Evolutionary conservation across 768 basidiomycete genomes (phyloP), one percentile per base, ranked within the genome.

Genomic region (Mycena sanguinolenta): DNA sequence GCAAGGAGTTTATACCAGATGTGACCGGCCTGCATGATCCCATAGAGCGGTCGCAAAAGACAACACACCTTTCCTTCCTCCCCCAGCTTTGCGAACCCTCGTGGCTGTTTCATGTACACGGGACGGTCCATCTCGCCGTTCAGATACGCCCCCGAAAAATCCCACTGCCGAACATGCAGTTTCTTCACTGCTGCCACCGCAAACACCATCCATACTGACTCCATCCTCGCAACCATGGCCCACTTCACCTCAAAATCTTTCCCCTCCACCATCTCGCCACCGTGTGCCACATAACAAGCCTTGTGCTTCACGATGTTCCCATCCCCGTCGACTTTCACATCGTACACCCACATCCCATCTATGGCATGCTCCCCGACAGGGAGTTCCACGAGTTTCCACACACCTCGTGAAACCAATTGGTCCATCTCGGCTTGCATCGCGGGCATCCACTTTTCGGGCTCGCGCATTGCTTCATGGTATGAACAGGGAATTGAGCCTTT

Each of bases 251-350:
- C 34, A n/a, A 69, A 69, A 23, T 69, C 61, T 10, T 27, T 13
- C 1, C 62, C 61, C 32, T 58, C 46, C 1, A 55, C 25, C 62
- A 58, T 52, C 60, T 62, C 34, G 49, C 52, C 60, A 2, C 60
- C 60, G 19, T n/a, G 60, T 16, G 60, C 60, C 23, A 86, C 83
- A 3, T 87, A 75, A 1, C 81, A 60, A 1, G 80, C 85, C 71
- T 85, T 86, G 78, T 81, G 79, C 10, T 76, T 69, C 1, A 0
- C 71, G 73, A 50, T 19, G n/a, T 84, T 19, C 68, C 72, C 68
- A 79, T 85, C 7, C 85, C 83, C 82, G 82, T n/a, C n/a, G n/a
- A n/a, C n/a, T n/a, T n/a, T n/a, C n/a, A n/a, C n/a, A n/a, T n/a
- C n/a, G n/a, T n/a, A n/a, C n/a, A n/a, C n/a, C n/a, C n/a, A n/a